These are phyloP conservation scores for Symbiodinium pilosum DNA, from an alignment of 73 alveolate genomes.

Conservation along the genomic window DNA sequence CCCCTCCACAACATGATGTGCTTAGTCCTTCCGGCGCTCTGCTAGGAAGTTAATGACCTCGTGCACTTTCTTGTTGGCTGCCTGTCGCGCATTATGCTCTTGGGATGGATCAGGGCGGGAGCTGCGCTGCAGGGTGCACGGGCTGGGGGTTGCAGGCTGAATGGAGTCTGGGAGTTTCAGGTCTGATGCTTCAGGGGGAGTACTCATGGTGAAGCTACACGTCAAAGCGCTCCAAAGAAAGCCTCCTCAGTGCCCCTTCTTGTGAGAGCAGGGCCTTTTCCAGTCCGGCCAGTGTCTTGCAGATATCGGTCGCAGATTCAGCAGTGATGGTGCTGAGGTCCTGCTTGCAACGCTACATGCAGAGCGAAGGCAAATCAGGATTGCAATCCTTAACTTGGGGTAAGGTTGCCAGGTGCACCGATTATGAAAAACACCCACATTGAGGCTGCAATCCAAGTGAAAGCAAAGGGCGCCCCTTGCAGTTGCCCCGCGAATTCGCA, in stretches of 20 bases:
- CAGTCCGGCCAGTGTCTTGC: slow-evolving; percentile 23
- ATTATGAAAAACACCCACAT: too few species aligned
- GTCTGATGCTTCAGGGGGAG: too few species aligned
- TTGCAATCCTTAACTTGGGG: background rate
- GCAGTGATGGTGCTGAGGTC: slow-evolving; percentile 60
- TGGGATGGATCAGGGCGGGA: too few species aligned
- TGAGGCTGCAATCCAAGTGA: too few species aligned
- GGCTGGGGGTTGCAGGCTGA: too few species aligned
- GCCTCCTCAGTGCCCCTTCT: too few species aligned
- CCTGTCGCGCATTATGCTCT: background rate
- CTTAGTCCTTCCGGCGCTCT: slow-evolving; percentile 59
- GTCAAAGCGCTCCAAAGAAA: background rate
- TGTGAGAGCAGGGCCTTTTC: slow-evolving; percentile 16
- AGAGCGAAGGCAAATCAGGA: background rate
- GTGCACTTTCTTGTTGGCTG: slow-evolving; percentile 21
- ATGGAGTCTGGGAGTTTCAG: too few species aligned
- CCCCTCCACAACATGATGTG: too few species aligned
- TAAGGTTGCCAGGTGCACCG: too few species aligned
- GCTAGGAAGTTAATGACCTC: slow-evolving; percentile 74
- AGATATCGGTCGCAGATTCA: slow-evolving; percentile 58
- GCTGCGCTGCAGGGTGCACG: too few species aligned
- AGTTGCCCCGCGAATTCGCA: too few species aligned
- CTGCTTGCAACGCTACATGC: background rate
- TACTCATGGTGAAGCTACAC: background rate
- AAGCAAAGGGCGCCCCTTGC: too few species aligned